These are phyloP conservation scores for Nemania abortiva DNA, from an alignment of 2,329 filamentous ascomycete genomes.

Conservation along the genomic window DNA sequence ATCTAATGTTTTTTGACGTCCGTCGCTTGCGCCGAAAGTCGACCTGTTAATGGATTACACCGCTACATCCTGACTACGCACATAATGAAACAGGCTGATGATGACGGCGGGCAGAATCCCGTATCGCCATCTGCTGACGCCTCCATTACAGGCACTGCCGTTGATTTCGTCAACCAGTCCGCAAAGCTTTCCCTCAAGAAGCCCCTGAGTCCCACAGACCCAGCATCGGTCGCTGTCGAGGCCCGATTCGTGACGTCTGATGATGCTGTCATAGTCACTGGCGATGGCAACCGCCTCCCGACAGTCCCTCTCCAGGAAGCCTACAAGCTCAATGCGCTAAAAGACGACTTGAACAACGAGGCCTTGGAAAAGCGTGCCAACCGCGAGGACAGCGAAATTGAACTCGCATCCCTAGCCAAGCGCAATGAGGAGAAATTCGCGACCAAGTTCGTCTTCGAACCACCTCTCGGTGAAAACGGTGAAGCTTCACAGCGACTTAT, in stretches of 20 bases:
- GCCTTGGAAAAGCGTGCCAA: conserved; percentile 44
- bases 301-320: conserved; percentile 78
- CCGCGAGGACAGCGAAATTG: conserved; percentile 44
- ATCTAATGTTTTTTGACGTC: background rate
- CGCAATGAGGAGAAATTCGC: conserved; percentile 37
- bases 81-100: conserved; percentile 40
- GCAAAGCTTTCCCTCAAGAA: conserved; percentile 64
- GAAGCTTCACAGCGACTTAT: conserved; percentile 58
- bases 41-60: background rate
- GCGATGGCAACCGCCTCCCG: conserved; percentile 74
- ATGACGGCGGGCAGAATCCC: conserved; percentile 32
- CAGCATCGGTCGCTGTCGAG: conserved; percentile 66
- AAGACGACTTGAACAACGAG: conserved; percentile 59
- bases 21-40: background rate
- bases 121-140: conserved; percentile 41
- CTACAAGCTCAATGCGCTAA: conserved; percentile 74
- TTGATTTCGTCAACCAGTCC: conserved; percentile 72
- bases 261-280: conserved; percentile 78
- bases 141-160: conserved; percentile 57
- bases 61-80: conserved; percentile 2
- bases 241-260: conserved; percentile 76
- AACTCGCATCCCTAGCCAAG: conserved; percentile 36
- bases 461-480: conserved; percentile 48
- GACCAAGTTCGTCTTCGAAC: conserved; percentile 27
- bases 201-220: conserved; percentile 46